Percentiles rank a stretch among this genome's conserved stretches.
Evolutionary conservation across 768 basidiomycete species (phyloP).

Genomic region (Omphalotus guepiniiformis): DNA sequence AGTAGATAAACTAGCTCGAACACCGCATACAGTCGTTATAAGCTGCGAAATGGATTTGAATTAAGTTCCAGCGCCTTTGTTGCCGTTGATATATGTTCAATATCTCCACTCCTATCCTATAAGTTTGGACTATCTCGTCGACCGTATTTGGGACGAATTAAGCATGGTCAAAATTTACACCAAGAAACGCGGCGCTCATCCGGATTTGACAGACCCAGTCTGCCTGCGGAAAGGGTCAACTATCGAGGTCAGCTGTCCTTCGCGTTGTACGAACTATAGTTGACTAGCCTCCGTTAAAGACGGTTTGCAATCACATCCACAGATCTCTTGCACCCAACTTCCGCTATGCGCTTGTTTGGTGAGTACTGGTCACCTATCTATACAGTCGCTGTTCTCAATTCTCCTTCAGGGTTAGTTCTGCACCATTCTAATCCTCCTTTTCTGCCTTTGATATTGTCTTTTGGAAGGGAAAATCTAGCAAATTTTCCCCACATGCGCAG

Average conservation of each 20-base stretch:
- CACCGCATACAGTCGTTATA: constrained; percentile 88
- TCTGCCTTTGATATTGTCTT: constrained; percentile 7
- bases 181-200: constrained; percentile 93
- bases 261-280: background rate
- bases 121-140: constrained; percentile 71
- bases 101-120: constrained; percentile 7
- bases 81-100: background rate
- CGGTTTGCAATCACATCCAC: constrained; percentile 91
- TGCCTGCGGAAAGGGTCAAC: constrained; percentile 89
- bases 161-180: constrained; percentile 89
- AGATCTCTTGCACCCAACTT: constrained; percentile 87
- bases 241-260: constrained; percentile 59
- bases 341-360: constrained; percentile 94
- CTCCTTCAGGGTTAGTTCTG: constrained; percentile 1
- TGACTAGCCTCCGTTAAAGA: constrained; percentile 31
- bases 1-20: constrained; percentile 76
- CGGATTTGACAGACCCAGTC: constrained; percentile 88
- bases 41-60: constrained; percentile 95
- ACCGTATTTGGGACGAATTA: constrained; percentile 78
- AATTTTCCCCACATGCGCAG: constrained; percentile 90
- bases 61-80: constrained; percentile 36
- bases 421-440: constrained; percentile 21
- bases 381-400: background rate
- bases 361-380: constrained; percentile 20
- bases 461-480: constrained; percentile 83